Percentiles rank a stretch among this genome's conserved stretches.
Conservation (phyloP, 2,329 filamentous ascomycete species). For the Talaromyces piceae region DNA sequence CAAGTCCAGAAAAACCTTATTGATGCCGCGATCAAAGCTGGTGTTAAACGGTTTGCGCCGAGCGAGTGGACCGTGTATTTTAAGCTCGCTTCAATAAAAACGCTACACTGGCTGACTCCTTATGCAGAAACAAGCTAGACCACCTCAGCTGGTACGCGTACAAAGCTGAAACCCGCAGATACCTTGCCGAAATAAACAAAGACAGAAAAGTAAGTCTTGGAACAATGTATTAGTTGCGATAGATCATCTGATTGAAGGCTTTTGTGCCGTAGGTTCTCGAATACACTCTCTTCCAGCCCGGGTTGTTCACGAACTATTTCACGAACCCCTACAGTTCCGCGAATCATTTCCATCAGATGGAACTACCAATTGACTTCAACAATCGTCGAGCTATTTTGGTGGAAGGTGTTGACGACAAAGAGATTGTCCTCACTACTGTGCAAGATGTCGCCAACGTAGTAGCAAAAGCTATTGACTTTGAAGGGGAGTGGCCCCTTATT, state of each 20-base stretch:
- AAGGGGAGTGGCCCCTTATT: slow-evolving; percentile 35
- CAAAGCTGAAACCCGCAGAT: slow-evolving; percentile 45
- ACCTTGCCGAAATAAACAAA: slow-evolving; percentile 47
- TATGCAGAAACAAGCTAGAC: slow-evolving; percentile 23
- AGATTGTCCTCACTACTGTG: slow-evolving; percentile 27
- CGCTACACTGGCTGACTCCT: slow-evolving; percentile 1
- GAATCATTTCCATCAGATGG: slow-evolving; percentile 34
- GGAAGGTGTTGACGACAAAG: slow-evolving; percentile 23
- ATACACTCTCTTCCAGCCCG: slow-evolving; percentile 51
- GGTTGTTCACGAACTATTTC: slow-evolving; percentile 50
- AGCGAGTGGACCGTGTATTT: slow-evolving; percentile 28
- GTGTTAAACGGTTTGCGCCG: slow-evolving; percentile 37
- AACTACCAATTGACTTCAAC: slow-evolving; percentile 29
- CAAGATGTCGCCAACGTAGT: slow-evolving; percentile 32
- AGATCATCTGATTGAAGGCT: not conserved
- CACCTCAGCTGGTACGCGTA: slow-evolving; percentile 44
- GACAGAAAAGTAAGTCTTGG: slow-evolving; percentile 31
- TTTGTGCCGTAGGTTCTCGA: slow-evolving; percentile 41
- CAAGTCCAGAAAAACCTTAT: slow-evolving; percentile 30
- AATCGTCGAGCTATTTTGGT: slow-evolving; percentile 25
- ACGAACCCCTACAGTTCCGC: slow-evolving; percentile 43
- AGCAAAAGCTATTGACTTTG: slow-evolving; percentile 30
- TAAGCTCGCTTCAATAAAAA: not conserved
- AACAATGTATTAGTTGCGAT: not conserved
- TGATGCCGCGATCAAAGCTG: slow-evolving; percentile 31